Evolutionary conservation across 2,329 filamentous ascomycete genomes (phyloP).

Genomic region (Beauveria australis): DNA sequence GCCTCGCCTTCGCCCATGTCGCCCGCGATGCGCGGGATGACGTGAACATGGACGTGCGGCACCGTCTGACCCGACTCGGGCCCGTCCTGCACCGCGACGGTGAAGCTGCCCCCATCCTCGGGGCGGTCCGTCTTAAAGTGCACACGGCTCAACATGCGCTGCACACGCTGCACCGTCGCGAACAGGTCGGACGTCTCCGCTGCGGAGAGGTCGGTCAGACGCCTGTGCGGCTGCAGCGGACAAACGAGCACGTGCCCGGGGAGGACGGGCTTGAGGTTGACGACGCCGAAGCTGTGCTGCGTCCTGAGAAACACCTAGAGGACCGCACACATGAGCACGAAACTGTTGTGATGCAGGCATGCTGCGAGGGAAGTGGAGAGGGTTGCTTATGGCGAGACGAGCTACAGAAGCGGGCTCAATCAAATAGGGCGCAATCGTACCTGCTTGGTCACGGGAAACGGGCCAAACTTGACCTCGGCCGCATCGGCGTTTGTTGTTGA

Average conservation of each 20-base stretch:
- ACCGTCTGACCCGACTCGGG: constrained; percentile 87
- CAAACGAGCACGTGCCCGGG: constrained; percentile 91
- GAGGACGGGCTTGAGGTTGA: constrained; percentile 91
- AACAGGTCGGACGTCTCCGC: constrained; percentile 77
- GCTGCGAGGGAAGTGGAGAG: too few species aligned
- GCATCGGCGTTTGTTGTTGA: constrained; percentile 18
- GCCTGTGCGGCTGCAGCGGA: constrained; percentile 59
- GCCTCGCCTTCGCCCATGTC: constrained; percentile 34
- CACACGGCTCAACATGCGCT: constrained; percentile 59
- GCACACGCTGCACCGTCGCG: constrained; percentile 72
- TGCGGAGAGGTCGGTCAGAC: constrained; percentile 64
- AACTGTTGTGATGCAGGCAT: not conserved
- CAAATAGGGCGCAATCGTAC: constrained; percentile 31
- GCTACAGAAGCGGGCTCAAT: not conserved
- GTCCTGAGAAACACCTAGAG: constrained; percentile 79
- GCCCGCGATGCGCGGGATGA: constrained; percentile 65
- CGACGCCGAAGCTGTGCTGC: constrained; percentile 71
- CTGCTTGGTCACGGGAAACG: constrained; percentile 68
- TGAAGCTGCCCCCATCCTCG: constrained; percentile 63
- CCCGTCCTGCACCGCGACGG: constrained; percentile 93
- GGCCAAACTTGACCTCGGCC: constrained; percentile 56
- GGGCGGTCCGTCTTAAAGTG: constrained; percentile 47
- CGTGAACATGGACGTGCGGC: constrained; percentile 84
- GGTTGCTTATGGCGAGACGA: too few species aligned
- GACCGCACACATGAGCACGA: not conserved